Evolutionary conservation across 345 rosid species (phyloP), one percentile per base, ranked within the genome.

Genomic region (Turnera subulata): DNA sequence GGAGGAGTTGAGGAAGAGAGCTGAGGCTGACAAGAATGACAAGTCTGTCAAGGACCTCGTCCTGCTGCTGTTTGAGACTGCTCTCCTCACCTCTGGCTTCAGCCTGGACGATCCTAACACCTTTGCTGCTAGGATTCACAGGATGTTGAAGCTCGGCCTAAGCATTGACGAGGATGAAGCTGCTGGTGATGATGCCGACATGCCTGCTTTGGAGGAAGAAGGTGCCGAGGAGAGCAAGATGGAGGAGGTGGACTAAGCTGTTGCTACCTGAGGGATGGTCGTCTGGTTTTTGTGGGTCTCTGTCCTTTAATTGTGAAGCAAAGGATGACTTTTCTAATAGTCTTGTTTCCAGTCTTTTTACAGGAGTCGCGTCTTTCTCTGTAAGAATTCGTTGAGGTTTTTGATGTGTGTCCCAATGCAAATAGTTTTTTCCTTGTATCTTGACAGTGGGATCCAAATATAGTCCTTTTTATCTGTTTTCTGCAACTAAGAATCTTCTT

Each of bases 81-180:
- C 97, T 2, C 72, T 90, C 1, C 20, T 90, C 63, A 90, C 89
- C 0, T 90, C 93, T 16, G 97, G 97, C 6, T 90, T 90, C 65
- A 87, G 91, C 65, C 89, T 90, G 0, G 97, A 90, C 6, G 96
- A 90, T 3, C 97, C 97, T 0, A 87, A 90, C 80, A 85, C 91
- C 0, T 87, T 91, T 0, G 96, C 81, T 0, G 73, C 83, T 0
- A 76, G 97, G 69, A 91, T 91, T 50, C 96, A 91, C 61, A 76
- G 93, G 78, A 91, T 91, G 96, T 50, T 91, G 78, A 91, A 87
- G 53, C 40, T 91, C 64, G 97, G 97, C 6, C 75, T 91, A 62
- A 91, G 91, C 65, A 85, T 85, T 16, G 91, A 87, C 0, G 97
- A 87, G 65, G 91, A 76, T 4, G 91, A 85, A 17, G 40, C 33